phyloP scores from a whole-genome alignment of 176 grass and related monocot genomes.

The Triticum monococcum region DNA sequence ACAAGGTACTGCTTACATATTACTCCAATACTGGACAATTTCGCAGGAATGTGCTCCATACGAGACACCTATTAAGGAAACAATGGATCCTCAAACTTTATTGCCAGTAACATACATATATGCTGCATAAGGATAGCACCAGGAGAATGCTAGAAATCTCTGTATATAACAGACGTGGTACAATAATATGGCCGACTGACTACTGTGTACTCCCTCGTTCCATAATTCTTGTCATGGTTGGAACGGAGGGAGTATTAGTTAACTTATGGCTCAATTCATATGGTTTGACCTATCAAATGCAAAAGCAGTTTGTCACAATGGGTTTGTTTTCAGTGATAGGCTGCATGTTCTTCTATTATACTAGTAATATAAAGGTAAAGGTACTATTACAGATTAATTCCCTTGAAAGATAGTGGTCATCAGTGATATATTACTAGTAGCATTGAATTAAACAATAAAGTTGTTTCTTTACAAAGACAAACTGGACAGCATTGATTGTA shows the following conservation, averaged over 20 bases:
- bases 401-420: not conserved
- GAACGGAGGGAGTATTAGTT: not conserved
- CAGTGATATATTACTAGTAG: not conserved
- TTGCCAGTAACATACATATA: not conserved
- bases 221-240: too few species aligned
- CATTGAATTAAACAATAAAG: not conserved
- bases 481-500: not conserved
- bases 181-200: not conserved
- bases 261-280: too few species aligned
- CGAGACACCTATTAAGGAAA: not conserved
- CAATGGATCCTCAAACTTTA: not conserved
- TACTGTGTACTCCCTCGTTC: not conserved
- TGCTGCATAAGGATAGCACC: not conserved
- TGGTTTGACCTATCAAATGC: not conserved
- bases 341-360: not conserved
- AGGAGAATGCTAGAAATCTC: not conserved
- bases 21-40: not conserved
- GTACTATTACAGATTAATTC: not conserved
- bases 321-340: not conserved
- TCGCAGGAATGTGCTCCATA: not conserved
- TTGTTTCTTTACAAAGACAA: not conserved
- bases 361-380: not conserved
- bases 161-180: not conserved
- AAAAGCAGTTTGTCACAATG: not conserved
- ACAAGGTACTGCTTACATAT: not conserved